phyloP scores from a whole-genome alignment of 2,329 filamentous ascomycete genomes.

The Metarhizium robertsii region DNA sequence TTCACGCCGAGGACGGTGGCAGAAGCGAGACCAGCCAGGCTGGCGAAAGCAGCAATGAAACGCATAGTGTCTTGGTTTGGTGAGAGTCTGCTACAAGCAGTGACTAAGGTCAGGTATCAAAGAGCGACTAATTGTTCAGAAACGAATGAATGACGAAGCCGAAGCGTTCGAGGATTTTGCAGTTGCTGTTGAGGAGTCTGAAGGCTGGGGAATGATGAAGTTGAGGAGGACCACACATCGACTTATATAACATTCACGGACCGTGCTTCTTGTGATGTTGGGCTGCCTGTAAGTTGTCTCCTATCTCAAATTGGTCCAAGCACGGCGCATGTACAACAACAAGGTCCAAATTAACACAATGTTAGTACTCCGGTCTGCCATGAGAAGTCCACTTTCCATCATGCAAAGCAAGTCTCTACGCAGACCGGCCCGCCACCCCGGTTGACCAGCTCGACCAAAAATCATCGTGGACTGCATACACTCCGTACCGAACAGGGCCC shows the following conservation, averaged over 20 bases:
- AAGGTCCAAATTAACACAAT: background rate
- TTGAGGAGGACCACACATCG: background rate
- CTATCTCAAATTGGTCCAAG: background rate
- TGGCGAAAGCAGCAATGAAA: slow-evolving; percentile 20
- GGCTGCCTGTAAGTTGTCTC: background rate
- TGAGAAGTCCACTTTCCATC: too few species aligned
- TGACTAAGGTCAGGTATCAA: background rate
- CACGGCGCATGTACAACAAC: background rate
- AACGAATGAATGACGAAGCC: slow-evolving; percentile 6
- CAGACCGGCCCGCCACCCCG: background rate
- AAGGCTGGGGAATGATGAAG: background rate
- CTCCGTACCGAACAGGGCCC: background rate
- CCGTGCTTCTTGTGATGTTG: background rate
- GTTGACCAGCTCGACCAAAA: background rate
- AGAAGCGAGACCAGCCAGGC: slow-evolving; percentile 13
- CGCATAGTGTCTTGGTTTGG: slow-evolving; percentile 16
- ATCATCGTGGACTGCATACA: background rate
- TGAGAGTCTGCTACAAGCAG: background rate
- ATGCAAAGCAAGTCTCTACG: background rate
- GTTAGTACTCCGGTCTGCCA: background rate
- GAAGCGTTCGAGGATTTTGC: slow-evolving; percentile 1
- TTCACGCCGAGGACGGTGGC: slow-evolving; percentile 14
- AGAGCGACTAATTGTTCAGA: background rate
- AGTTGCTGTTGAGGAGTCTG: background rate
- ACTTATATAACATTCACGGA: slow-evolving; percentile 1